Conservation (phyloP, 176 grass and related monocot genomes). For the Hyparrhenia diplandra region DNA sequence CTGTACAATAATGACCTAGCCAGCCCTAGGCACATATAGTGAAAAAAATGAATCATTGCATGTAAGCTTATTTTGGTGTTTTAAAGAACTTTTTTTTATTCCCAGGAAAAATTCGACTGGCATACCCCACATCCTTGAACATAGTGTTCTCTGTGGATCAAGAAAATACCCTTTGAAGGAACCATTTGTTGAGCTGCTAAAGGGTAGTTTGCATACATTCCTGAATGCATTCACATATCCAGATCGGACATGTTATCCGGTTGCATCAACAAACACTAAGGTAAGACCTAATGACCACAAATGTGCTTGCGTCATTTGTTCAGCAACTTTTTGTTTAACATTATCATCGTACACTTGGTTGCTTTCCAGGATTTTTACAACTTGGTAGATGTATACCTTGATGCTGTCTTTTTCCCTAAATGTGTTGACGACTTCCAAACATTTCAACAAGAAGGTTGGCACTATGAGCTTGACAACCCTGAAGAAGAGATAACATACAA, state of each 20-base stretch:
- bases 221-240: conserved; percentile 99
- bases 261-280: conserved; percentile 97
- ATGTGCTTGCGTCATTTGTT: conserved; percentile 31
- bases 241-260: conserved; percentile 95
- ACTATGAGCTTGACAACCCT: conserved; percentile 93
- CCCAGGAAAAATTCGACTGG: conserved; percentile 93
- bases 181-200: conserved; percentile 98
- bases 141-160: conserved; percentile 95
- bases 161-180: conserved; percentile 99
- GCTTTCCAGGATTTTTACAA: conserved; percentile 95
- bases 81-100: conserved; percentile 30
- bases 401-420: conserved; percentile 95
- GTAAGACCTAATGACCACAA: conserved; percentile 31
- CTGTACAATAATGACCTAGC: not conserved
- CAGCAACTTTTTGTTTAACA: conserved; percentile 17
- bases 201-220: conserved; percentile 96
- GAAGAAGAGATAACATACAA: conserved; percentile 96
- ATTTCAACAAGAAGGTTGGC: conserved; percentile 99
- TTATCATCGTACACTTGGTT: not conserved
- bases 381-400: conserved; percentile 97
- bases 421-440: conserved; percentile 94
- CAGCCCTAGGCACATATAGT: not conserved
- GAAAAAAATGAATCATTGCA: not conserved
- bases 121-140: conserved; percentile 99
- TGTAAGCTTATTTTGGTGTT: conserved; percentile 2